Conservation (phyloP, 1,139 yeast genomes). For the Saccharomyces uvarum region DNA sequence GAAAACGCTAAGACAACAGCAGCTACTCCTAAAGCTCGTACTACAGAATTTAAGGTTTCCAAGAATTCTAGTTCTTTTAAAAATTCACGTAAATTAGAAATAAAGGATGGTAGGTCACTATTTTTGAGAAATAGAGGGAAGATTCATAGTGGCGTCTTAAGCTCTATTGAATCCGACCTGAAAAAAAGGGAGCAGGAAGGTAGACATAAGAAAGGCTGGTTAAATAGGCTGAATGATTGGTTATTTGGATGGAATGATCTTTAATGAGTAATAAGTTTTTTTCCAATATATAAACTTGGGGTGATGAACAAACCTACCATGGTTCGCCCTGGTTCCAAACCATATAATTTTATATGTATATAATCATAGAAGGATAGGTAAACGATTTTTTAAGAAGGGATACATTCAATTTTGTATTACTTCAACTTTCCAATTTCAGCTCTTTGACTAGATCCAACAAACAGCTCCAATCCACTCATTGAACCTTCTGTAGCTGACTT, state of each 20-base stretch:
- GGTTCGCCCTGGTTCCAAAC: constrained; percentile 1
- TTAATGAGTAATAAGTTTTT: neutral
- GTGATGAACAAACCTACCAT: neutral
- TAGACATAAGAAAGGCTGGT: constrained; percentile 13
- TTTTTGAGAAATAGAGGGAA: constrained; percentile 3
- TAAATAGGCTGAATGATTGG: constrained; percentile 19
- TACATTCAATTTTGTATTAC: neutral
- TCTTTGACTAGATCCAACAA: neutral
- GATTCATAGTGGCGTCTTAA: constrained; percentile 3
- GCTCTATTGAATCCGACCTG: constrained; percentile 7
- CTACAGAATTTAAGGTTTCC: neutral
- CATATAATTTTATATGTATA: constrained; percentile 1
- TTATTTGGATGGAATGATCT: constrained; percentile 7
- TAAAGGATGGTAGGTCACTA: constrained; percentile 4
- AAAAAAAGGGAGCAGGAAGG: constrained; percentile 6
- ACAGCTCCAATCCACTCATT: neutral
- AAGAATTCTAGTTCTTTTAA: constrained; percentile 25
- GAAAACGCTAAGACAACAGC: neutral
- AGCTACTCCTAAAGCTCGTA: neutral
- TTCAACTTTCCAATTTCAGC: neutral
- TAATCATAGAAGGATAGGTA: neutral
- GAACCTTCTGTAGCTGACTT: neutral
- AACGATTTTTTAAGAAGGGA: neutral
- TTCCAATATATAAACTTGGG: neutral
- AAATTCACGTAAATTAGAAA: constrained; percentile 5